phyloP scores from a whole-genome alignment of 2,329 filamentous ascomycete species.

The Nigrospora sphaerica region DNA sequence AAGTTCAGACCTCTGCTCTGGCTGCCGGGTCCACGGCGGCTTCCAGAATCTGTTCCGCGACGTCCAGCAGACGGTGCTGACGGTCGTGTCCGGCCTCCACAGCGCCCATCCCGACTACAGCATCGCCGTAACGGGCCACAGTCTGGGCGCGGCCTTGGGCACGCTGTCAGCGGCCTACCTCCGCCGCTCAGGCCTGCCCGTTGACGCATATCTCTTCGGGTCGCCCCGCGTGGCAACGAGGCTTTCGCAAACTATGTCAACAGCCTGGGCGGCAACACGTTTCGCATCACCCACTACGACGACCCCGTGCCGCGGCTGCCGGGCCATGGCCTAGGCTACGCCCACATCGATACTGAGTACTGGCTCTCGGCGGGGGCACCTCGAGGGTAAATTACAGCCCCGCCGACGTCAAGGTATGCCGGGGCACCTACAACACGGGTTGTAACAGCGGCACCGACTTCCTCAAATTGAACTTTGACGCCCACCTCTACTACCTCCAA shows the following conservation, averaged over 20 bases:
- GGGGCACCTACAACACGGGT: constrained; percentile 34
- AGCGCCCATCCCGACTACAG: constrained; percentile 13
- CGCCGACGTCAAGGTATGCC: constrained; percentile 36
- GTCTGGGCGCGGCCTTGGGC: constrained; percentile 20
- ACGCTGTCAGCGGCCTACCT: constrained; percentile 15
- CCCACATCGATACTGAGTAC: background rate
- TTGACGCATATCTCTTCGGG: constrained; percentile 20
- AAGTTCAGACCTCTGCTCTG: constrained; percentile 7
- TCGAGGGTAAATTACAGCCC: constrained; percentile 27
- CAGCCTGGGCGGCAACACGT: constrained; percentile 4
- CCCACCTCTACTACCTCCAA: constrained; percentile 44
- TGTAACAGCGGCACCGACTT: constrained; percentile 41
- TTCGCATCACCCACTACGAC: constrained; percentile 7
- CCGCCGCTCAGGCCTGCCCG: constrained; percentile 8
- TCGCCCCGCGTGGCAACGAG: constrained; percentile 19
- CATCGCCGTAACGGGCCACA: constrained; percentile 18
- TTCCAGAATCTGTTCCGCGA: constrained; percentile 13
- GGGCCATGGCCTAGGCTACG: constrained; percentile 1
- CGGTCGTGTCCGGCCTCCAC: constrained; percentile 6
- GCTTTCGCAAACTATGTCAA: constrained; percentile 18
- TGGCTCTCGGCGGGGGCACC: background rate
- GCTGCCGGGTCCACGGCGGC: constrained; percentile 16
- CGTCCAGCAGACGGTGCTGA: constrained; percentile 7
- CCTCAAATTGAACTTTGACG: constrained; percentile 31
- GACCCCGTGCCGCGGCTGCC: constrained; percentile 9